A percentile compares a stretch with the other conserved stretches of the same genome.
Evolutionary conservation across 768 basidiomycete genomes (phyloP).

Genomic region (Postia placenta): DNA sequence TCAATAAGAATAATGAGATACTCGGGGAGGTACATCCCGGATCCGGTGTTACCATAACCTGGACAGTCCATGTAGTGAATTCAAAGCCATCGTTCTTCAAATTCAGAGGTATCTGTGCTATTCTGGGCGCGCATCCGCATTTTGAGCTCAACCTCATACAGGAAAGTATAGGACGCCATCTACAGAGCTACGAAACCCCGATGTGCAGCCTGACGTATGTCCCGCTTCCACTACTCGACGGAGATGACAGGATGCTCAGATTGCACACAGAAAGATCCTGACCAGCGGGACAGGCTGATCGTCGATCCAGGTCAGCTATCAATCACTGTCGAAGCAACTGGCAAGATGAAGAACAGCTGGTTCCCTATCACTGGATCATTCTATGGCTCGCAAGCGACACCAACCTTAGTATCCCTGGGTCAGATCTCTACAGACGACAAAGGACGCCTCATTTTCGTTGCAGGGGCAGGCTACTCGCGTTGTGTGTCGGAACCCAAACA

Average conservation of each 20-base stretch:
- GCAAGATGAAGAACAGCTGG: too few relatives aligned
- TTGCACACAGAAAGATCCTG: slow-evolving; percentile 8
- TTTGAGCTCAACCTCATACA: too few relatives aligned
- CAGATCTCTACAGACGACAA: slow-evolving; percentile 19
- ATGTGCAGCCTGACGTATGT: slow-evolving; percentile 21
- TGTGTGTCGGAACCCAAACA: slow-evolving; percentile 11
- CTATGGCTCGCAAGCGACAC: slow-evolving; percentile 14
- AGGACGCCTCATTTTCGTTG: slow-evolving; percentile 28
- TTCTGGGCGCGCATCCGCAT: too few relatives aligned
- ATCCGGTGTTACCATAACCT: slow-evolving; percentile 17
- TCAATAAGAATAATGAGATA: slow-evolving; percentile 17
- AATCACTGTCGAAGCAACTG: too few relatives aligned
- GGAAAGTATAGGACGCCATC: slow-evolving; percentile 2
- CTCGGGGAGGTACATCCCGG: slow-evolving; percentile 25
- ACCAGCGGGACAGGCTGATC: slow-evolving; percentile 17
- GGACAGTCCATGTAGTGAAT: slow-evolving; percentile 30
- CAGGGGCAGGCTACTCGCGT: slow-evolving; percentile 20
- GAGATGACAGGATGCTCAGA: too few relatives aligned
- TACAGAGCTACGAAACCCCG: slow-evolving; percentile 19
- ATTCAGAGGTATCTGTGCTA: slow-evolving; percentile 16
- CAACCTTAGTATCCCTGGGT: slow-evolving; percentile 18
- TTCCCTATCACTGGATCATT: slow-evolving; percentile 18
- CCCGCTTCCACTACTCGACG: too few relatives aligned
- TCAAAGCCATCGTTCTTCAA: slow-evolving; percentile 20
- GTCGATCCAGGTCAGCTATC: slow-evolving; percentile 15